phyloP scores from a whole-genome alignment of 768 basidiomycete species.

The Tulasnella sp. region DNA sequence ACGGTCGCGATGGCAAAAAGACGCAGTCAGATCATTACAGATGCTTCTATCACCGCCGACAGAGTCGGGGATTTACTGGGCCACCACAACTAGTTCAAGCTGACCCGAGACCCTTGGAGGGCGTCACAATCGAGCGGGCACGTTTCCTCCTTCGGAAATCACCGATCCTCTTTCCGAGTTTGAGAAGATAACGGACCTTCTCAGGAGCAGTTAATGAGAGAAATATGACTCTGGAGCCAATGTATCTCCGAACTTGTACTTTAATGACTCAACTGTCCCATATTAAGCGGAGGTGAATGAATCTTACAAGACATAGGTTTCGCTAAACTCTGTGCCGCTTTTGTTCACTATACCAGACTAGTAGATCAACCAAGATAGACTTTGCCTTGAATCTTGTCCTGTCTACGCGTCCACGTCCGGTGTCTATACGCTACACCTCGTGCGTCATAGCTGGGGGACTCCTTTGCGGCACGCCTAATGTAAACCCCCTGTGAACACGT shows the following conservation, averaged over 20 bases:
- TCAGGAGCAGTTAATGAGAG: background rate
- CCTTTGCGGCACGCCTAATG: background rate
- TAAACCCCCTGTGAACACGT: background rate
- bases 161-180: background rate
- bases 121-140: background rate
- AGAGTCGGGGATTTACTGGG: background rate
- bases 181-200: background rate
- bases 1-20: background rate
- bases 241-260: background rate
- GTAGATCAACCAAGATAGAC: background rate
- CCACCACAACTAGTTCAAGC: background rate
- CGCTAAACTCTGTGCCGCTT: background rate
- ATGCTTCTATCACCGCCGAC: conserved; percentile 1
- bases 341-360: background rate
- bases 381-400: background rate
- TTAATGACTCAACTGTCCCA: background rate
- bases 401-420: background rate
- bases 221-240: background rate
- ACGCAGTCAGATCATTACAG: background rate
- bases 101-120: background rate
- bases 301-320: background rate
- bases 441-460: background rate
- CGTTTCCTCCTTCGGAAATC: conserved; percentile 7
- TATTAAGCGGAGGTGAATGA: background rate
- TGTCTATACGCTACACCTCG: background rate